Base-by-base conservation (phyloP, 768 basidiomycete species). In the Lepiota subincarnata region DNA sequence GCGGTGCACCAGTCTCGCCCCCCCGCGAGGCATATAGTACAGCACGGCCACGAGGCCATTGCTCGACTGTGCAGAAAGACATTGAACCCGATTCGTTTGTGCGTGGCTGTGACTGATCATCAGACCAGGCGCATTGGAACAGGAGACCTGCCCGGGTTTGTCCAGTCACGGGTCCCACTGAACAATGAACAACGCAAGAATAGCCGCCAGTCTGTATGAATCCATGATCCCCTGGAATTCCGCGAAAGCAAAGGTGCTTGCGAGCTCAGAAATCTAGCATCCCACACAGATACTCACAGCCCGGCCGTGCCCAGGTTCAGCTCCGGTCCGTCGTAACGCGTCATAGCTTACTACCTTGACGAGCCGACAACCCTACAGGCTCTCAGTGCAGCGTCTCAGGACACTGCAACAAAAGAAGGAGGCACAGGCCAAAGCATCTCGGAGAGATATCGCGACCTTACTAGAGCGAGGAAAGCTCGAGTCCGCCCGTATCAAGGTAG, bases 401-500 rank as follows among this genome's bases (percentile, higher is more conserved):
- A 94, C 86, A 16, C 72, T 93, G 8, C 89, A 94, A 60, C 89
- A 94, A 72, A 98, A 98, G 81, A 94, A 89, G 70, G 83, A 86
- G 59, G 92, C 94, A 0, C 83, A 97, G 57, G 80, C 79, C 1
- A 82, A 82, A 60, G 69, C 73, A 58, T 70, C 87, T 34, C 77
- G 93, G 16, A 76, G 90, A 39, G 92, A 95, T 57, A 90, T 94
- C 45, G 92, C 92, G 4, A 75, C 81, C 19, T 74, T 92, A 14
- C 66, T 96, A 6, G 90, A 93, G 69, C 79, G 78, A 65, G 82
- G 84, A 28, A 92, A 90, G 72, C 58, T 86, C 19, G 93, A 96
- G 72, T 92, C 88, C 0, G 91, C 93, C 3, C 76, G 83, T 58
- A 81, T 95, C 62, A 90, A 90, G 69, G 84, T 86, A 50, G 94